Conservation (phyloP, 768 basidiomycete species). For the Trichaptum fuscoviolaceum region DNA sequence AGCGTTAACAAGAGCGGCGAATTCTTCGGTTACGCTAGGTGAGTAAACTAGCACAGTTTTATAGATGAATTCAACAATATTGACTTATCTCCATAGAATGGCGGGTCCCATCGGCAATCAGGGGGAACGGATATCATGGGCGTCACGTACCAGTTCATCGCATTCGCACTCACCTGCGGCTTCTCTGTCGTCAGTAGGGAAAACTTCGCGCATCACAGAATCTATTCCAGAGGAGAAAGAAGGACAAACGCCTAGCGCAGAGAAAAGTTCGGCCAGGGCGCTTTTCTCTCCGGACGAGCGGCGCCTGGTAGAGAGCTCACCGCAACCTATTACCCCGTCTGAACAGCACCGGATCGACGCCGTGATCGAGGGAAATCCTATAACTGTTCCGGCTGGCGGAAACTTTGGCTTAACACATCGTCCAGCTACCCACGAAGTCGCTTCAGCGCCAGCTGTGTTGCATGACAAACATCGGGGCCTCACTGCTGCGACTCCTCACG, state of each 20-base stretch:
- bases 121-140: constrained; percentile 54
- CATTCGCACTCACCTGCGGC: constrained; percentile 23
- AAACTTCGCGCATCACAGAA: background rate
- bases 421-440: background rate
- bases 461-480: constrained; percentile 31
- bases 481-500: constrained; percentile 16
- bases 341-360: constrained; percentile 2
- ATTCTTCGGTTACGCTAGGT: constrained; percentile 91
- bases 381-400: background rate
- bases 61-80: too few species aligned
- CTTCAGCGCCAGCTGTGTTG: constrained; percentile 52
- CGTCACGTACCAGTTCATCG: constrained; percentile 36
- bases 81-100: constrained; percentile 49
- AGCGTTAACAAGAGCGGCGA: constrained; percentile 92
- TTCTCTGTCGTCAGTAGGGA: constrained; percentile 17
- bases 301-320: constrained; percentile 40
- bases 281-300: constrained; percentile 34
- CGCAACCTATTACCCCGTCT: constrained; percentile 24
- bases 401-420: background rate
- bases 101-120: constrained; percentile 51
- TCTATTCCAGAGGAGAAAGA: background rate
- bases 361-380: background rate
- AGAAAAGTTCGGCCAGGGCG: background rate
- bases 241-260: constrained; percentile 1
- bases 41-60: too few species aligned